Base-by-base conservation (phyloP, 2,329 filamentous ascomycete genomes). In the Penicillium italicum region DNA sequence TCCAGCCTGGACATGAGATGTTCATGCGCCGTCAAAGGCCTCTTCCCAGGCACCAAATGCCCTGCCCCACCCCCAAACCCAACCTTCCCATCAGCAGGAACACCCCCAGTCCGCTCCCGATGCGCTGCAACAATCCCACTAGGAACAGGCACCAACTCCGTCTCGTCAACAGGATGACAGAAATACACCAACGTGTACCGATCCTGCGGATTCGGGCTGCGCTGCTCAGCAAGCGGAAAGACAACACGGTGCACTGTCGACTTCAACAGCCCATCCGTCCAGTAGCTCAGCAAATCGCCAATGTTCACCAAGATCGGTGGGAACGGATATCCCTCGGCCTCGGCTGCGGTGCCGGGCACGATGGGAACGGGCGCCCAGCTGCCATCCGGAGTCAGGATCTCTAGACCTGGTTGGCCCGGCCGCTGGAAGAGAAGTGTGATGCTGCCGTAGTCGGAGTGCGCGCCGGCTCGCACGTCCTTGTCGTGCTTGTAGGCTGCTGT, bases 161-260 rank as follows among this genome's bases (percentile, higher is more conserved):
- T 81, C 8, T 77, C 71, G 67, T 86, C 78, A n/a, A 80, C 61
- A 8, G 84, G 84, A 72, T 86, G 84, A 62, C 82, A 85, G 66
- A 86, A 86, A 64, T 84, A 86, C 22, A 80, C 84, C 58, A 85
- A 80, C 53, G 77, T 81, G 64, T 85, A 85, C 54, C 83, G 68
- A 58, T 82, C 79, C 58, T 74, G 70, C n/a, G 65, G 61, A 24
- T 72, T 71, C 45, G 78, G 69, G n/a, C 71, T 61, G 24, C 65
- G 58, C 58, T 71, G 60, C 30, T 72, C 76, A 0, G 75, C 74
- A 28, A 70, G 65, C 1, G 81, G 80, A 62, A 96, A 94, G 0
- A 93, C 85, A 30, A 97, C 94, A 11, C 93, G 80, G 70, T 97
- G 94, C 6, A 97, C 85, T 0, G 93, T 97, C 64, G 87, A 91